Percentiles rank a stretch among this genome's conserved stretches.
phyloP scores from a whole-genome alignment of 306 rosid genomes.

The Trifolium repens region DNA sequence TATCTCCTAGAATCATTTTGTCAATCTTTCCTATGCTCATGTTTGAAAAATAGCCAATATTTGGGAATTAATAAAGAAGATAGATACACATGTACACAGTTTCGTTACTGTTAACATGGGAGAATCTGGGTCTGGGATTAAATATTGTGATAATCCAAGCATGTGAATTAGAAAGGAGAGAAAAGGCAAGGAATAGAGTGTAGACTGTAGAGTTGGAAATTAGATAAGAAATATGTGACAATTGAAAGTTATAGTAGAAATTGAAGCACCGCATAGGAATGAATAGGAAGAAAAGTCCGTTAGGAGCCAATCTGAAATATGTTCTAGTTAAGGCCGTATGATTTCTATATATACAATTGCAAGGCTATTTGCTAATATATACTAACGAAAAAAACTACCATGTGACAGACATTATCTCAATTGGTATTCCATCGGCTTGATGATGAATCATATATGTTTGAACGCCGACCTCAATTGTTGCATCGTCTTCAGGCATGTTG shows the following conservation, averaged over 20 bases:
- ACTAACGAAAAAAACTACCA: slow-evolving; percentile 24
- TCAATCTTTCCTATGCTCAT: slow-evolving; percentile 30
- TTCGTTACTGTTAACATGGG: slow-evolving; percentile 19
- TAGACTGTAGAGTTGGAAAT: slow-evolving; percentile 13
- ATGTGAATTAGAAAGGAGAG: slow-evolving; percentile 18
- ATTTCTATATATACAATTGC: background rate
- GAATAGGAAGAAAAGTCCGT: slow-evolving; percentile 26
- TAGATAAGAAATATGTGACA: slow-evolving; percentile 16
- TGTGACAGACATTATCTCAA: slow-evolving; percentile 85
- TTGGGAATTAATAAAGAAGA: slow-evolving; percentile 1
- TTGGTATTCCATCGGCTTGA: slow-evolving; percentile 89
- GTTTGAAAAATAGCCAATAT: slow-evolving; percentile 20
- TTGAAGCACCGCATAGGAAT: slow-evolving; percentile 27
- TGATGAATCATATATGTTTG: slow-evolving; percentile 92
- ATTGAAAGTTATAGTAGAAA: slow-evolving; percentile 14
- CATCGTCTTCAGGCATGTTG: slow-evolving; percentile 87
- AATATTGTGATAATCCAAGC: slow-evolving; percentile 24
- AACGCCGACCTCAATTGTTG: slow-evolving; percentile 81
- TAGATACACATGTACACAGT: slow-evolving; percentile 2
- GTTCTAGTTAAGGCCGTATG: slow-evolving; percentile 15
- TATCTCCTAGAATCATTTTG: slow-evolving; percentile 24
- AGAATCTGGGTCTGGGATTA: slow-evolving; percentile 32
- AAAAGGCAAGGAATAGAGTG: slow-evolving; percentile 15
- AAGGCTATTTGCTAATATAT: slow-evolving; percentile 18
- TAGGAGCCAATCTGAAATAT: slow-evolving; percentile 18